Conservation (phyloP, 768 basidiomycete genomes). For the Boletellus sp. region DNA sequence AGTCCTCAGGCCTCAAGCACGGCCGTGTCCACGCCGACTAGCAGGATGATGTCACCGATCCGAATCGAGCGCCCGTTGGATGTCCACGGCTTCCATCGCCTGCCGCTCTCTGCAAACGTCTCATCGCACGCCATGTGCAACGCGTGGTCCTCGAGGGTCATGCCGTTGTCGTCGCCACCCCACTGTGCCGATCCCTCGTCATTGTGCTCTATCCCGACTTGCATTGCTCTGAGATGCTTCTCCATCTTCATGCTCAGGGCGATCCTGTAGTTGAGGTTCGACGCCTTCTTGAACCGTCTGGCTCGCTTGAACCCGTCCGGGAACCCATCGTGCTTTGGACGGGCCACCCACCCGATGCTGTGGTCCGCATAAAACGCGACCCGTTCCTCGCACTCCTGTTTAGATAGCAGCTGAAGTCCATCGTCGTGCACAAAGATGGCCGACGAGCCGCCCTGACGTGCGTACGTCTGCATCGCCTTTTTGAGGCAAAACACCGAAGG, state of each 20-base stretch:
- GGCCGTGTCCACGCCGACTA: not conserved
- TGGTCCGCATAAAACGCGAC: conserved; percentile 54
- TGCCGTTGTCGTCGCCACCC: conserved; percentile 24
- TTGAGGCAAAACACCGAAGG: conserved; percentile 69
- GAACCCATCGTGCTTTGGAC: conserved; percentile 41
- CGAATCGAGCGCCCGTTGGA: conserved; percentile 52
- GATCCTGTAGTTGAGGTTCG: conserved; percentile 83
- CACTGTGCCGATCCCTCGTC: no score
- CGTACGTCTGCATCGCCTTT: conserved; percentile 60
- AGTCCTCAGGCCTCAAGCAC: conserved; percentile 35
- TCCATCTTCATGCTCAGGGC: conserved; percentile 37
- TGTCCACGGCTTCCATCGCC: conserved; percentile 70
- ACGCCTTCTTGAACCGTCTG: conserved; percentile 92
- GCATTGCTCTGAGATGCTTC: conserved; percentile 34
- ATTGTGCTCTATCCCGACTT: conserved; percentile 41
- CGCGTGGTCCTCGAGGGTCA: conserved; percentile 66
- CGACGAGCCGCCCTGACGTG: conserved; percentile 58
- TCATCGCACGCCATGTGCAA: conserved; percentile 74
- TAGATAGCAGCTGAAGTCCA: conserved; percentile 49
- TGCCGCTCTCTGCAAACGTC: conserved; percentile 54
- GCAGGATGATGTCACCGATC: not conserved
- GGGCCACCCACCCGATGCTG: conserved; percentile 58
- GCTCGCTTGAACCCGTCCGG: conserved; percentile 36
- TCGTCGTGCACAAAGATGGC: conserved; percentile 61
- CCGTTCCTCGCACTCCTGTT: conserved; percentile 45